A percentile compares a stretch with the other conserved stretches of the same genome.
Conservation (phyloP, 1,284 basidiomycete species). For the Ustilago crameri region DNA sequence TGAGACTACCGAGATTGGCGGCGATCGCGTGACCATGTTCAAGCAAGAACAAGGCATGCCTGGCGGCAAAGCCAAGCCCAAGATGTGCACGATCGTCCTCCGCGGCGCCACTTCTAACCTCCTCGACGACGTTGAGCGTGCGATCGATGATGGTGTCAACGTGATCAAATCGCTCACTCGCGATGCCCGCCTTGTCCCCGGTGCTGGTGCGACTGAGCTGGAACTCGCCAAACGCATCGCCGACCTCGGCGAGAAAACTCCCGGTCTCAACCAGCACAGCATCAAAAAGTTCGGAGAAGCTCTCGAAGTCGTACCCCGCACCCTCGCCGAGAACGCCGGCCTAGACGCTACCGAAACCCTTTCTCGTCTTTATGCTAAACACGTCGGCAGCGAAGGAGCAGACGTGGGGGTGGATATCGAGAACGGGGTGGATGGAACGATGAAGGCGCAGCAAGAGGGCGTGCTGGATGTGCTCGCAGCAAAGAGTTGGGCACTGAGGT, state of each 20-base stretch:
- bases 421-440: conserved; percentile 53
- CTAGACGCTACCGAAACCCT: conserved; percentile 92
- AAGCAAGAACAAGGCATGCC: conserved; percentile 74
- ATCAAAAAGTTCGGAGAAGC: conserved; percentile 90
- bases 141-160: conserved; percentile 96
- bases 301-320: conserved; percentile 91
- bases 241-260: conserved; percentile 85
- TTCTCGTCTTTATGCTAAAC: conserved; percentile 87
- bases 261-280: conserved; percentile 91
- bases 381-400: conserved; percentile 71
- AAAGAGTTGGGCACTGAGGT: conserved; percentile 87
- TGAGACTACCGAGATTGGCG: conserved; percentile 95
- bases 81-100: conserved; percentile 66
- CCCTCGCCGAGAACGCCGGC: conserved; percentile 95
- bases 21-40: conserved; percentile 96
- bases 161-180: conserved; percentile 93
- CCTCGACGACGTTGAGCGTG: conserved; percentile 93
- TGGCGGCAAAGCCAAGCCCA: conserved; percentile 64
- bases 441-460: conserved; percentile 49
- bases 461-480: conserved; percentile 81
- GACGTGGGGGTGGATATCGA: conserved; percentile 91
- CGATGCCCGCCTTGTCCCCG: conserved; percentile 89
- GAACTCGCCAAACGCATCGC: conserved; percentile 87
- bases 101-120: conserved; percentile 90
- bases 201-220: conserved; percentile 92